phyloP scores from a whole-genome alignment of 2,329 filamentous ascomycete species.

The Xylariomycetidae sp. region DNA sequence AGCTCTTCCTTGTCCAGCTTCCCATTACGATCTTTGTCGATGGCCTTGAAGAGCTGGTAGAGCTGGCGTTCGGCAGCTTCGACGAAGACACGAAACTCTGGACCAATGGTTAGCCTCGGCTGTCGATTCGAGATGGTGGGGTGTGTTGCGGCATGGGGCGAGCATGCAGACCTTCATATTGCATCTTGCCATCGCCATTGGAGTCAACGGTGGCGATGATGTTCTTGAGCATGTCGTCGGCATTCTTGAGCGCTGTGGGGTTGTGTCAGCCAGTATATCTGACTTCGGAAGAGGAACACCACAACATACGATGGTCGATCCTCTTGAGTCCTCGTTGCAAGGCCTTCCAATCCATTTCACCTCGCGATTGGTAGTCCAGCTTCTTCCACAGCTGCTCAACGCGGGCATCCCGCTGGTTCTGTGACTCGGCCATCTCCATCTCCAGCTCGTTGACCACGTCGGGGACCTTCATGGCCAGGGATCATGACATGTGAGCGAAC shows the following conservation, averaged over 20 bases:
- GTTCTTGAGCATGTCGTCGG: conserved; percentile 74
- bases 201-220: conserved; percentile 80
- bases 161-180: conserved; percentile 68
- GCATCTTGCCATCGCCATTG: conserved; percentile 82
- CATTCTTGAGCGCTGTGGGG: conserved; percentile 70
- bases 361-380: conserved; percentile 70
- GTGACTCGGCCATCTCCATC: conserved; percentile 68
- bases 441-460: conserved; percentile 45
- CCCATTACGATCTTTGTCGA: conserved; percentile 81
- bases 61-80: conserved; percentile 81
- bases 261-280: conserved; percentile 9
- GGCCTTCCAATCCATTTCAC: conserved; percentile 76
- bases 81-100: conserved; percentile 88
- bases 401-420: conserved; percentile 72
- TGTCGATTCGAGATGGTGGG: conserved; percentile 1
- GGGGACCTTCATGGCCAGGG: conserved; percentile 38
- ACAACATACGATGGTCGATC: conserved; percentile 79
- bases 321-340: conserved; percentile 78
- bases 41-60: conserved; percentile 72
- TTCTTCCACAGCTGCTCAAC: conserved; percentile 79
- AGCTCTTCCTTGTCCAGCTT: conserved; percentile 84
- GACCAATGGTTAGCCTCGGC: conserved; percentile 8
- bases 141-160: conserved; percentile 3
- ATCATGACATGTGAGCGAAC: conserved; percentile 32
- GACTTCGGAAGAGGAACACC: conserved; percentile 1